Percentiles rank a stretch among this genome's conserved stretches.
Conservation (phyloP, 495 filamentous ascomycete genomes). For the Xylaria palmicola region DNA sequence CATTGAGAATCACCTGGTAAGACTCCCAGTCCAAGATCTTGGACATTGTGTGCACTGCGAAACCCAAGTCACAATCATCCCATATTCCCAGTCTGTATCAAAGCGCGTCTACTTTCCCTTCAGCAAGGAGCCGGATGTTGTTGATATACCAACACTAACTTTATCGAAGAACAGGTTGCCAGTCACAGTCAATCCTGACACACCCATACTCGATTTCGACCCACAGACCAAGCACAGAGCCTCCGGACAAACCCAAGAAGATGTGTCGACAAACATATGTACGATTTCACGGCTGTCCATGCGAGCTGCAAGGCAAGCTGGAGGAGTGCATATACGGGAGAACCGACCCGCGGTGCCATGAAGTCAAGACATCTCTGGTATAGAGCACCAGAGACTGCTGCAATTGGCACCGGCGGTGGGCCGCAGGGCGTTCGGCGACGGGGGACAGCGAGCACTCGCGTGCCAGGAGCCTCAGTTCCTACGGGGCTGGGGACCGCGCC, state of each 20-base stretch:
- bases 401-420: slow-evolving; percentile 8
- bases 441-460: neutral
- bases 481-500: neutral
- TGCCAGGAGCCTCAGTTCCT: neutral
- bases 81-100: too few relatives aligned
- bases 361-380: slow-evolving; percentile 4
- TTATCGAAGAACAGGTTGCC: neutral
- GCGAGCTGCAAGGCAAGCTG: slow-evolving; percentile 1
- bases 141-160: neutral
- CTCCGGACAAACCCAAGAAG: neutral
- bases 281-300: slow-evolving; percentile 5
- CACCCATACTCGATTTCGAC: neutral
- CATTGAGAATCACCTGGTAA: too few relatives aligned
- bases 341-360: slow-evolving; percentile 10
- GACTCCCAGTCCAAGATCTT: too few relatives aligned
- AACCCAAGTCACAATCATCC: too few relatives aligned
- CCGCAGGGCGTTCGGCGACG: neutral
- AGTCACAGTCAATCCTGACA: neutral
- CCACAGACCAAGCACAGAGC: too few relatives aligned
- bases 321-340: slow-evolving; percentile 1
- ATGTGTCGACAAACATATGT: slow-evolving; percentile 10
- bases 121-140: too few relatives aligned
- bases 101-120: too few relatives aligned
- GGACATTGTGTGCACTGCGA: too few relatives aligned
- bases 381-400: slow-evolving; percentile 18